Evolutionary conservation across 306 rosid species (phyloP), one percentile per base, ranked within the genome.

Genomic region (Canavalia gladiata): DNA sequence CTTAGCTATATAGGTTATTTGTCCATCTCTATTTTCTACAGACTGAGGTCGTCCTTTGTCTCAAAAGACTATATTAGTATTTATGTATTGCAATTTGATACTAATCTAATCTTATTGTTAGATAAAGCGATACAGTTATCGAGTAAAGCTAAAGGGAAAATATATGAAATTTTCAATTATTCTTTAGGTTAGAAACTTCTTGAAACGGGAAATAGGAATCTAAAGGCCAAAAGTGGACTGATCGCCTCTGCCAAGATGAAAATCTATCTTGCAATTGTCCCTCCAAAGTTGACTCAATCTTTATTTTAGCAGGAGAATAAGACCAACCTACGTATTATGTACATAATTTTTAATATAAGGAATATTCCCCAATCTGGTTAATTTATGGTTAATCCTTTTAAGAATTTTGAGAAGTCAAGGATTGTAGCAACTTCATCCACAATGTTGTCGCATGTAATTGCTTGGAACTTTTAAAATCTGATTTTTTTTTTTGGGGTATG

Each of bases 11-110:
- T 30, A 42, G 42, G 35, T 47, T 47, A 18, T 30, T n/a, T 6
- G 12, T 45, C 42, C 25, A 18, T 18, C 25, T 18, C 25, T 18
- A 18, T 18, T 18, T 0, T 57, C 35, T 57, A 28, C 0, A 28
- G 13, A 59, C 49, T 31, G 75, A 50, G 46, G 31, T 1, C 12
- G 12, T 71, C 76, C 62, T 49, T 33, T 71, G 60, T 50, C 76
- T 71, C 76, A 71, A 71, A 70, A 71, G 62, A 71, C 76, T 52
- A 18, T 70, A 49, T 67, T 25, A 67, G 9, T 67, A 67, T 5
- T 67, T 28, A 39, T 13, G 33, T 13, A 70, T 35, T 11, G 30
- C 30, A 30, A 49, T 4, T 49, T 70, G 13, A 3, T 70, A 6
- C 75, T 12, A 31, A 12, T 70, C 31, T 70, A 70, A 25, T 42